Percentiles rank a stretch among this genome's conserved stretches.
Evolutionary conservation across 495 filamentous ascomycete species (phyloP).

Genomic region (Geopyxis carbonaria): DNA sequence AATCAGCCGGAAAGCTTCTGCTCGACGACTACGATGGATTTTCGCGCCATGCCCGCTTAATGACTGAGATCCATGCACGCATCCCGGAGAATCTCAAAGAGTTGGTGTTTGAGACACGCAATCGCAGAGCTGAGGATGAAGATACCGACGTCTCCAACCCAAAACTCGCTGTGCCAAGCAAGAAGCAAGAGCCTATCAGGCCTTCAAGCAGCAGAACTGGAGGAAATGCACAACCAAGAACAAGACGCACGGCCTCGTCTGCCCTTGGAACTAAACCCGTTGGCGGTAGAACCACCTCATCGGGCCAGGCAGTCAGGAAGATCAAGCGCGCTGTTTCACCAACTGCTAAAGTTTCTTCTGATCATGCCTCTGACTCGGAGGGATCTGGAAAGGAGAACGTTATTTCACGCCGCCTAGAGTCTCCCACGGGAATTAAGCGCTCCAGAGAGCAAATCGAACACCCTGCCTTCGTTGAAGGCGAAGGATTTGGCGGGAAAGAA

Average conservation of each 20-base stretch:
- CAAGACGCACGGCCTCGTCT: too few species aligned
- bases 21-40: conserved; percentile 47
- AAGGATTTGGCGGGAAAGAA: background rate
- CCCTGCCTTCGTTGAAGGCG: background rate
- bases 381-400: conserved; percentile 23
- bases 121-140: conserved; percentile 39
- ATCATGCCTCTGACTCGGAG: conserved; percentile 9
- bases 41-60: conserved; percentile 43
- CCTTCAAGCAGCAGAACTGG: background rate
- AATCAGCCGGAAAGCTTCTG: conserved; percentile 42
- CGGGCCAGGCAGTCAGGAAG: background rate
- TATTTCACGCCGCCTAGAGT: conserved; percentile 6
- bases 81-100: conserved; percentile 32
- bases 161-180: background rate
- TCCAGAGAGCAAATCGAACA: conserved; percentile 1
- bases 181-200: background rate
- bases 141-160: conserved; percentile 14
- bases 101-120: conserved; percentile 38
- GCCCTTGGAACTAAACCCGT: background rate
- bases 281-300: too few species aligned
- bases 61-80: conserved; percentile 49
- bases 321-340: conserved; percentile 1
- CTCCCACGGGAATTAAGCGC: conserved; percentile 1
- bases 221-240: too few species aligned
- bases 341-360: conserved; percentile 1